A percentile compares a stretch with the other conserved stretches of the same genome.
Evolutionary conservation across 1,284 basidiomycete species (phyloP).

Genomic region (Veloboletus limbatus): DNA sequence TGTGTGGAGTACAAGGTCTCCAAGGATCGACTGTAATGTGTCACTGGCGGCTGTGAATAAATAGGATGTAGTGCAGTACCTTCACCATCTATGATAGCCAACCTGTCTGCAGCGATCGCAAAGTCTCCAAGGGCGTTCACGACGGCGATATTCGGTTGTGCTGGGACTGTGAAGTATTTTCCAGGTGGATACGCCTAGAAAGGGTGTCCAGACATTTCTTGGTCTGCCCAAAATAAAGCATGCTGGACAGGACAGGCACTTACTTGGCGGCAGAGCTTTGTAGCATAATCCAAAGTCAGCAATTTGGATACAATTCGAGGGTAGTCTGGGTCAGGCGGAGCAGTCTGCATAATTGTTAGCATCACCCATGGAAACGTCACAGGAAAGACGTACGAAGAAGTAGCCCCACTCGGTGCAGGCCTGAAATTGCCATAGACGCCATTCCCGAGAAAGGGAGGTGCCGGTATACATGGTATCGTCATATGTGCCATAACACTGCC

Average conservation of each 20-base stretch:
- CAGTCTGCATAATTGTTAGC: conserved; percentile 44
- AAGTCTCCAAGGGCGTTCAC: conserved; percentile 83
- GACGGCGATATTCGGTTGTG: conserved; percentile 70
- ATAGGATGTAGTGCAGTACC: conserved; percentile 38
- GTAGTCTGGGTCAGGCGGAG: conserved; percentile 59
- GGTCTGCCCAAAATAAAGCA: not conserved
- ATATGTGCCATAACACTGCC: conserved; percentile 82
- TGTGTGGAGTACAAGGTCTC: conserved; percentile 86
- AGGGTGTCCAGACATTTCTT: not conserved
- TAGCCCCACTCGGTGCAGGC: conserved; percentile 95
- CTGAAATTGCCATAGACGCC: conserved; percentile 91
- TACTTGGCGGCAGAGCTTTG: conserved; percentile 78
- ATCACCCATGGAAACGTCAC: conserved; percentile 3
- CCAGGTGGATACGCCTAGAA: conserved; percentile 78
- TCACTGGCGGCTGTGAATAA: not conserved
- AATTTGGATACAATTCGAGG: conserved; percentile 74
- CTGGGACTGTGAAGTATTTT: conserved; percentile 68
- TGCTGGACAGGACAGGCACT: conserved; percentile 7
- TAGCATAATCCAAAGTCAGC: conserved; percentile 73
- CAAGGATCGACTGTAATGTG: conserved; percentile 74
- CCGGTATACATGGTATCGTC: conserved; percentile 67
- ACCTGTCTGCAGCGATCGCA: conserved; percentile 66
- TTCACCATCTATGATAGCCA: conserved; percentile 88
- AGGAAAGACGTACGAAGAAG: conserved; percentile 54
- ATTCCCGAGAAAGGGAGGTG: conserved; percentile 62